These are phyloP conservation scores for Syzygium syzygioides DNA, from an alignment of 441 rosid species.

Conservation along the genomic window DNA sequence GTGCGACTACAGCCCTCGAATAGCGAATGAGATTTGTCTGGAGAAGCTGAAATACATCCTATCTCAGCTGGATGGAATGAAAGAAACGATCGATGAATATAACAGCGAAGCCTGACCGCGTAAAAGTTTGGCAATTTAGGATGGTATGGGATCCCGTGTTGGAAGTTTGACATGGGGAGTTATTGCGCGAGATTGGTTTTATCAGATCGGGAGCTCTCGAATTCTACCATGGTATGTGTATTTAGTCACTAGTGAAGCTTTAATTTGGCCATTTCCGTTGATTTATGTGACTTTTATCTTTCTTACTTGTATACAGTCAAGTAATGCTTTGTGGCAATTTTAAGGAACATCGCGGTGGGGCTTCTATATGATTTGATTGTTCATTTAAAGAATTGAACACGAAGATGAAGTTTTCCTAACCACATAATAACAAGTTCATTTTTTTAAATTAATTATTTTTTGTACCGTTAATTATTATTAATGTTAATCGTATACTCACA, in stretches of 20 bases:
- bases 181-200: neutral
- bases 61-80: constrained; percentile 47
- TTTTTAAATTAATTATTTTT: neutral
- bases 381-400: neutral
- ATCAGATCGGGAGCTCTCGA: neutral
- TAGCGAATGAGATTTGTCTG: constrained; percentile 72
- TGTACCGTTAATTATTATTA: neutral
- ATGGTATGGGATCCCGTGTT: neutral
- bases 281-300: neutral
- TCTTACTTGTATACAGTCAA: neutral
- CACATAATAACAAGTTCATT: neutral
- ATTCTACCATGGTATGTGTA: neutral
- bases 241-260: neutral
- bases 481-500: neutral
- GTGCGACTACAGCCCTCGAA: constrained; percentile 80
- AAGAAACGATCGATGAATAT: constrained; percentile 7
- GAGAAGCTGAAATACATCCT: constrained; percentile 61
- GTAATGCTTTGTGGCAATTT: neutral
- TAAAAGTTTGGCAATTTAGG: neutral
- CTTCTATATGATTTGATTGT: neutral
- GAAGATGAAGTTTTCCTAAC: neutral
- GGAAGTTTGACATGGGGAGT: neutral
- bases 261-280: neutral
- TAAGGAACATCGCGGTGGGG: neutral
- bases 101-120: neutral